Evolutionary conservation across 2,329 filamentous ascomycete genomes (phyloP).

Genomic region (Thelonectria olida): DNA sequence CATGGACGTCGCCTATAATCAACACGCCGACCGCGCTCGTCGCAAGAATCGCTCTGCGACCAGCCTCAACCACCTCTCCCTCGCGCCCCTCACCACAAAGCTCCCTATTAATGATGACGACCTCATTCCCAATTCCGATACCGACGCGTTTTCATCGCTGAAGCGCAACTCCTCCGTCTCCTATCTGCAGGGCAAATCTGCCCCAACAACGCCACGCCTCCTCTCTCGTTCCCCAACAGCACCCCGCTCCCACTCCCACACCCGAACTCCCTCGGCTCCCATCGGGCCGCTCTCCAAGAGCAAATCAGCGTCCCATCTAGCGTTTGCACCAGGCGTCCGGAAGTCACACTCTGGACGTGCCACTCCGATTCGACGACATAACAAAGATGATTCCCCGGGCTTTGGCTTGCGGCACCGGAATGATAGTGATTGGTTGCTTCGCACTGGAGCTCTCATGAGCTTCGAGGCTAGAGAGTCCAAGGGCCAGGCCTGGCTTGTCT

Average conservation of each 20-base stretch:
- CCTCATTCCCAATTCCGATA: conserved; percentile 49
- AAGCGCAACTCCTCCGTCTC: conserved; percentile 47
- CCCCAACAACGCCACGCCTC: conserved; percentile 71
- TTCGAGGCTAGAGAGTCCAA: conserved; percentile 72
- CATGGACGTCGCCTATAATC: conserved; percentile 70
- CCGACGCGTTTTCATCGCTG: conserved; percentile 40
- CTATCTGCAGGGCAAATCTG: conserved; percentile 70
- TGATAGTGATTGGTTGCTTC: conserved; percentile 72
- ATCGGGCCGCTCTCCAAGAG: conserved; percentile 61
- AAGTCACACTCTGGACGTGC: conserved; percentile 42
- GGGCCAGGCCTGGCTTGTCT: conserved; percentile 75
- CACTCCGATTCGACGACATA: conserved; percentile 46
- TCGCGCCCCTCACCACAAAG: conserved; percentile 71
- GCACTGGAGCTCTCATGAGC: conserved; percentile 69
- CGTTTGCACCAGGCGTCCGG: conserved; percentile 33
- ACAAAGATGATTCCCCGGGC: conserved; percentile 41
- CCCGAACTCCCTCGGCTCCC: conserved; percentile 51
- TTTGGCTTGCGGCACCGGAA: conserved; percentile 49
- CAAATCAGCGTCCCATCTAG: conserved; percentile 69
- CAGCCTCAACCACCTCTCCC: conserved; percentile 67
- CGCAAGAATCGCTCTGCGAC: conserved; percentile 68
- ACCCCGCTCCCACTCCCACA: conserved; percentile 56
- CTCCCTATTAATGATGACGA: conserved; percentile 66
- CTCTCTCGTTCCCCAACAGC: conserved; percentile 66
- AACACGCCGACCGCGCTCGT: conserved; percentile 65